Evolutionary conservation across 202 grass and related monocot genomes (phyloP).

Genomic region (Musa balbisiana): DNA sequence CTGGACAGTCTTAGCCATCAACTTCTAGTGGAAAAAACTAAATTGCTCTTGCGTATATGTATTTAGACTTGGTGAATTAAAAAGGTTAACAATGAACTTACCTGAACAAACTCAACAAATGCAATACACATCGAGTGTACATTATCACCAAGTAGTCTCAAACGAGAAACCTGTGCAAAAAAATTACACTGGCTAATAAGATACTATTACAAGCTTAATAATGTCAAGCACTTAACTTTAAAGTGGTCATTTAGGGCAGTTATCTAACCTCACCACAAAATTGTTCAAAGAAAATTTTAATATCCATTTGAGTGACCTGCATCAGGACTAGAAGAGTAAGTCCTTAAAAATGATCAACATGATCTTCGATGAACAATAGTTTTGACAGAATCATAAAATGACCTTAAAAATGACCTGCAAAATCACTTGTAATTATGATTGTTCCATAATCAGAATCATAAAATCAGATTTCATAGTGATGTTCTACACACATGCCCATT

Average conservation of each 20-base stretch:
- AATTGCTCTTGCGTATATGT: too few relatives aligned
- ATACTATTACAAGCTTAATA: constrained; percentile 1
- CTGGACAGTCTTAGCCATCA: too few relatives aligned
- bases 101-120: constrained; percentile 93
- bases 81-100: constrained; percentile 14
- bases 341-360: neutral
- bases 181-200: constrained; percentile 12
- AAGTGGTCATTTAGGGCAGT: neutral
- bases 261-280: constrained; percentile 75
- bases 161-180: constrained; percentile 56
- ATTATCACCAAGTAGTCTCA: constrained; percentile 94
- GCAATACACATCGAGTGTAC: constrained; percentile 84
- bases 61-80: too few relatives aligned
- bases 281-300: constrained; percentile 82
- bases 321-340: constrained; percentile 8
- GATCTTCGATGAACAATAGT: neutral
- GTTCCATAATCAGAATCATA: constrained; percentile 6
- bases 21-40: neutral
- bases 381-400: neutral
- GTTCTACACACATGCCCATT: neutral
- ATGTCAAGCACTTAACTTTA: constrained; percentile 4
- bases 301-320: constrained; percentile 81
- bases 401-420: neutral
- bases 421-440: neutral
- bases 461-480: neutral